phyloP scores from a whole-genome alignment of 106 monocot species.

The Cymbidium sinense region DNA sequence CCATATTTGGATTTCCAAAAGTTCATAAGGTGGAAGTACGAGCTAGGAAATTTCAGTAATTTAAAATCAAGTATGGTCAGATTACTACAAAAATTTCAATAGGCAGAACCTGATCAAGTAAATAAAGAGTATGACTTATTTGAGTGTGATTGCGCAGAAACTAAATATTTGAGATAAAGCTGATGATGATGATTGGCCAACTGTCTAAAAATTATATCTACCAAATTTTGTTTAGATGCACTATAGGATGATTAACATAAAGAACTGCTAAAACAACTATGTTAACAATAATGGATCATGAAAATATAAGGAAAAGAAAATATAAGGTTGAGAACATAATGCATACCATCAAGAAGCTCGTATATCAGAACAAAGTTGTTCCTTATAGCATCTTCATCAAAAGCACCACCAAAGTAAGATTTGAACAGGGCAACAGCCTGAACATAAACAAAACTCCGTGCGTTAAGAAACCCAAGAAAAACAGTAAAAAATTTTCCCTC shows the following conservation, averaged over 20 bases:
- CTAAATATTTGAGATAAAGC: neutral
- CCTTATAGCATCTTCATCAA: constrained; percentile 98
- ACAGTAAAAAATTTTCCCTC: neutral
- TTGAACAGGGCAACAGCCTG: constrained; percentile 96
- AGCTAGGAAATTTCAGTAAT: neutral
- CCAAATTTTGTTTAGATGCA: neutral
- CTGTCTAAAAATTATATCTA: neutral
- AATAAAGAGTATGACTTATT: neutral
- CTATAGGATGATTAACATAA: neutral
- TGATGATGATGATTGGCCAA: neutral
- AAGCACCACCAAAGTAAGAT: constrained; percentile 96
- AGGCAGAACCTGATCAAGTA: neutral
- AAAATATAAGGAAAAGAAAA: neutral
- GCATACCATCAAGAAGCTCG: constrained; percentile 97
- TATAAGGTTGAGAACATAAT: neutral
- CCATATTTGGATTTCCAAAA: neutral
- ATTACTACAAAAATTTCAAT: too few relatives aligned
- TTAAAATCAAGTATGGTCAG: neutral
- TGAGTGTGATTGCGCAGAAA: neutral
- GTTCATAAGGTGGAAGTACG: neutral
- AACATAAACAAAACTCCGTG: constrained; percentile 4
- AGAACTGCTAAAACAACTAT: neutral
- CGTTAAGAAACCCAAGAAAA: neutral
- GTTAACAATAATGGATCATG: neutral
- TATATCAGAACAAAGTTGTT: constrained; percentile 99